Percentiles rank a stretch among this genome's conserved stretches.
These are phyloP conservation scores for Scutellaria baicalensis DNA, from an alignment of 257 asterid genomes.

Conservation along the genomic window DNA sequence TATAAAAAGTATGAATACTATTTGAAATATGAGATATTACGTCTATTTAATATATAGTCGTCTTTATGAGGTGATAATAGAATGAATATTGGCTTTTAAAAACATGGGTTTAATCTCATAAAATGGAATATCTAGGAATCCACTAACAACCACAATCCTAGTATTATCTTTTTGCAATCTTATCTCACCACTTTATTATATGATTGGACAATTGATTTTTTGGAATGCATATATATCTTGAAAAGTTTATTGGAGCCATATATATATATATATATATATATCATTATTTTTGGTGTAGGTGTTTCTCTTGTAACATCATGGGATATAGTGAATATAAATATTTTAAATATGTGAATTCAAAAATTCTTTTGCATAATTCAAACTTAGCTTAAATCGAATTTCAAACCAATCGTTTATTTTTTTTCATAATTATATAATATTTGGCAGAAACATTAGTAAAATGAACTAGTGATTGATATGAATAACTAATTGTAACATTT, in stretches of 20 bases:
- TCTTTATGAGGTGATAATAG: constrained; percentile 8
- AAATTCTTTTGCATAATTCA: no score
- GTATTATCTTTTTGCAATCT: constrained; percentile 22
- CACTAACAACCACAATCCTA: constrained; percentile 23
- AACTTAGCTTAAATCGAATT: no score
- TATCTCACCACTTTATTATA: constrained; percentile 4
- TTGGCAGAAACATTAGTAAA: no score
- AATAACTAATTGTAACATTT: not conserved
- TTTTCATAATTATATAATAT: no score
- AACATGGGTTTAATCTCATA: constrained; percentile 10
- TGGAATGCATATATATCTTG: not conserved
- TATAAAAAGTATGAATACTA: no score
- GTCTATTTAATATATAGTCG: not conserved
- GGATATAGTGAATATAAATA: no score
- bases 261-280: no score
- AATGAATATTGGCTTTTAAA: constrained; percentile 2
- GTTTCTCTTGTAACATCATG: no score
- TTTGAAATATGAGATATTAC: no score
- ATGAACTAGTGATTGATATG: no score
- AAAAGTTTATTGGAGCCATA: not conserved
- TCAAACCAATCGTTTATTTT: no score
- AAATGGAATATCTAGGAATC: constrained; percentile 15
- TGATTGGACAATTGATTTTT: constrained; percentile 20
- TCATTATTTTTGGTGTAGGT: not conserved
- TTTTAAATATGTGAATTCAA: no score